These are phyloP conservation scores for Cryoendolithus antarcticus DNA, from an alignment of 2,329 filamentous ascomycete genomes.

Conservation along the genomic window DNA sequence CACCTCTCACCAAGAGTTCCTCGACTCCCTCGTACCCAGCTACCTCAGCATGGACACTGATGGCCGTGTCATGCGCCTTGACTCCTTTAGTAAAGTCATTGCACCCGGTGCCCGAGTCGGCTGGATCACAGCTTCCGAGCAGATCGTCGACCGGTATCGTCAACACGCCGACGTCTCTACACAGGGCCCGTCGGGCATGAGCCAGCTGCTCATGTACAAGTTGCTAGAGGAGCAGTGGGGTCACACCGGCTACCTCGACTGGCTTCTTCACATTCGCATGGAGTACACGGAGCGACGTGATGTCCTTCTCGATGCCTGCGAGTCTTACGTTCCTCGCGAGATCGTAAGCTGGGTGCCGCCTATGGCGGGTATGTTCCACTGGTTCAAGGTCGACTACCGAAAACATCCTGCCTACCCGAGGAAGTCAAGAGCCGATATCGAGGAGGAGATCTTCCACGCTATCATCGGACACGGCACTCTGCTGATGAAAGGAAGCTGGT, in stretches of 20 bases:
- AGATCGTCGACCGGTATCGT: conserved; percentile 71
- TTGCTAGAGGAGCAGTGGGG: conserved; percentile 91
- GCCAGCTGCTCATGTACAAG: conserved; percentile 75
- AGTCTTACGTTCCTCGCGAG: conserved; percentile 59
- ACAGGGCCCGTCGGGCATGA: conserved; percentile 75
- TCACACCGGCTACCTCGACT: conserved; percentile 76
- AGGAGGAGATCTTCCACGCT: conserved; percentile 73
- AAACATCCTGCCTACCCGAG: conserved; percentile 49
- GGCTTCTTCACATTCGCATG: conserved; percentile 70
- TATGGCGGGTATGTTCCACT: conserved; percentile 87
- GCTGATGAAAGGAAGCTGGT: conserved; percentile 80
- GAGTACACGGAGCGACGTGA: conserved; percentile 74
- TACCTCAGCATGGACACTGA: conserved; percentile 72
- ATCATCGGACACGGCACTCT: conserved; percentile 68
- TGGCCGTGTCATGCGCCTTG: conserved; percentile 76
- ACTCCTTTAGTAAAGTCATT: conserved; percentile 89
- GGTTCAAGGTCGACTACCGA: conserved; percentile 56
- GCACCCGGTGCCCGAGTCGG: conserved; percentile 80
- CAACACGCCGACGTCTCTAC: conserved; percentile 73
- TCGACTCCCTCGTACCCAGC: conserved; percentile 61
- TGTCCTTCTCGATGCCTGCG: conserved; percentile 65
- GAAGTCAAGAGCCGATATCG: conserved; percentile 51
- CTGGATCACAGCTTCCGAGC: conserved; percentile 79
- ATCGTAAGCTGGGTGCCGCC: conserved; percentile 72
- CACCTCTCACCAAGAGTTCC: conserved; percentile 56